Base-by-base conservation (phyloP, 148 eudicot species). In the Fagopyrum esculentum region DNA sequence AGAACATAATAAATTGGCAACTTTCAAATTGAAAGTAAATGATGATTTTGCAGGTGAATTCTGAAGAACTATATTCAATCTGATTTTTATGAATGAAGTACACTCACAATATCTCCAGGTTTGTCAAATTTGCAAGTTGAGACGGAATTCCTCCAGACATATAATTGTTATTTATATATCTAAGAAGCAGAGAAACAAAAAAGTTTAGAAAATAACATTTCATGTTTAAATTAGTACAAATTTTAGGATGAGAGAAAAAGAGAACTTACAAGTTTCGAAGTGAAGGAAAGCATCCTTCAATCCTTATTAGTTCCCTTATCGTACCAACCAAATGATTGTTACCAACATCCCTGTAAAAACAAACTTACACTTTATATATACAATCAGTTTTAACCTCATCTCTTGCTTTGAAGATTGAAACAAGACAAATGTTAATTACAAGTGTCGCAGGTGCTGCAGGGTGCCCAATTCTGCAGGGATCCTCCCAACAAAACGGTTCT, bases 281-380 rank as follows among this genome's bases (percentile, higher is more conserved):
- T 73, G 89, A 87, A 74, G 97, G 97, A 81, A 94, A 94, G 76
- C 98, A 88, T 75, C 98, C 98, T 81, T 94, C 97, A 70, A 88
- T 86, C 63, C 97, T 91, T 79, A 94, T 94, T 70, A 94, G 87
- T 82, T 94, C 98, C 83, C 98, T 88, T 72, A 94, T 94, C 46
- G 98, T 94, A 76, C 98, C 98, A 74, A 87, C 90, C 81, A 94
- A 78, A 83, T 94, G 98, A 79, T 94, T 92, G 85, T 89, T 94
- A 70, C 96, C 93, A 74, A 90, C 89, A 80, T 94, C 98, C 86
- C 97, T 94, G 63, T 29, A 77, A 78, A 19, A 82, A 22, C 74
- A 12, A 56, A 43, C 13, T 69, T n/a, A 29, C 49, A 30, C 12
- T 75, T 73, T 56, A 57, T 72, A 71, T 49, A 73, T 35, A 35